phyloP scores from a whole-genome alignment of 2,329 filamentous ascomycete species.

The Zasmidium citrigriseum region DNA sequence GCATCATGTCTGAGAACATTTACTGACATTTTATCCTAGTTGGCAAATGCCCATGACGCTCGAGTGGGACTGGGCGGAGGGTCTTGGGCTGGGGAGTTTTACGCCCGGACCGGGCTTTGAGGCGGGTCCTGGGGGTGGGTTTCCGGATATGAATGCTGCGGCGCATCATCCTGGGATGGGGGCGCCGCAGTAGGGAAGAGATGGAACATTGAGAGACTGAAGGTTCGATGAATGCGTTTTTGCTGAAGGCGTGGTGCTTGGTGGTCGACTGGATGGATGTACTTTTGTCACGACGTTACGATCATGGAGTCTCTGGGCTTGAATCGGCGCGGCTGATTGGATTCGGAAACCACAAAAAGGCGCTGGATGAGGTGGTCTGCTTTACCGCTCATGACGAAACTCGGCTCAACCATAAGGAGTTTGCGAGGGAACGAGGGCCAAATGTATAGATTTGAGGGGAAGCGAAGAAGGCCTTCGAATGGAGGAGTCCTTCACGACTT shows the following conservation, averaged over 20 bases:
- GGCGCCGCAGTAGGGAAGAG: too few relatives aligned
- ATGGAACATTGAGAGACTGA: too few relatives aligned
- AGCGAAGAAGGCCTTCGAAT: too few relatives aligned
- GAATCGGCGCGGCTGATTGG: too few relatives aligned
- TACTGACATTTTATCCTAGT: too few relatives aligned
- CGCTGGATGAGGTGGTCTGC: background rate
- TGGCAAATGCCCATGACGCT: slow-evolving; percentile 96
- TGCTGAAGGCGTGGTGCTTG: too few relatives aligned
- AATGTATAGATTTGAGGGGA: background rate
- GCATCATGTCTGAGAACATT: too few relatives aligned
- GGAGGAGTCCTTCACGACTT: background rate
- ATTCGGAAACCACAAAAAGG: background rate
- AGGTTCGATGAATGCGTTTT: too few relatives aligned
- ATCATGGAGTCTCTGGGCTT: too few relatives aligned
- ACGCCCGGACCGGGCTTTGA: slow-evolving; percentile 28
- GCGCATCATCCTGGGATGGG: background rate
- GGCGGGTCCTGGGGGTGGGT: background rate
- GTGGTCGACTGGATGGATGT: too few relatives aligned
- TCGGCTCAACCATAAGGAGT: background rate
- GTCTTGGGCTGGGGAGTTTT: slow-evolving; percentile 34
- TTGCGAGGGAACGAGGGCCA: background rate
- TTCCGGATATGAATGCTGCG: background rate
- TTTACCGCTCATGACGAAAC: background rate
- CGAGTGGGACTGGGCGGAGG: slow-evolving; percentile 78
- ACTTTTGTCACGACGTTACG: too few relatives aligned